A percentile compares a stretch with the other conserved stretches of the same genome.
phyloP scores from a whole-genome alignment of 2,329 filamentous ascomycete species.

The Cercospora canescens region DNA sequence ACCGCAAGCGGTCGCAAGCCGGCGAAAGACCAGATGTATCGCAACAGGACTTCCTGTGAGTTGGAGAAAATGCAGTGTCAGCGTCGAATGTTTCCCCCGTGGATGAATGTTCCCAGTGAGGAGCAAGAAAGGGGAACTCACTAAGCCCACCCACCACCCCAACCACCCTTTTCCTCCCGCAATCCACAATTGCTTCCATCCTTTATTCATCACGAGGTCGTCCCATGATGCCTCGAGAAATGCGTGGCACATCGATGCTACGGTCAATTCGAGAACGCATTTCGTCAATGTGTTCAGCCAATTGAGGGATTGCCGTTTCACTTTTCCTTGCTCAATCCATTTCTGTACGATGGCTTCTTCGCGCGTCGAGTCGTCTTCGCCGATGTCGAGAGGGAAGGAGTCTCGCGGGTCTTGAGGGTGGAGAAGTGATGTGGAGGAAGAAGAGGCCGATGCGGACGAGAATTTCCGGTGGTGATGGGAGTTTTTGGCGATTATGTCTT shows the following conservation, averaged over 20 bases:
- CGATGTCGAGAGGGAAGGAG: not conserved
- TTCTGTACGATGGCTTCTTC: slow-evolving; percentile 21
- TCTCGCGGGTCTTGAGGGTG: not conserved
- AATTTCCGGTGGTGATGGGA: not conserved
- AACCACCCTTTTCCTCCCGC: not conserved
- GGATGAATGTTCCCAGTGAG: not conserved
- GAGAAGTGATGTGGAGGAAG: not conserved
- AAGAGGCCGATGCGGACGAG: not conserved
- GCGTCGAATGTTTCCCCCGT: not conserved
- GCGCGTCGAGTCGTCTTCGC: not conserved
- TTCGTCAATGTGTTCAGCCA: slow-evolving; percentile 22
- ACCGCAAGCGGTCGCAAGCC: slow-evolving; percentile 5
- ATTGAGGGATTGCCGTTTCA: slow-evolving; percentile 16
- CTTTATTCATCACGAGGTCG: not conserved
- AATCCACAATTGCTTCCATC: not conserved
- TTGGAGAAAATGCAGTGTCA: not conserved
- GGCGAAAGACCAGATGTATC: slow-evolving; percentile 1
- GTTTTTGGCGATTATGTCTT: not conserved
- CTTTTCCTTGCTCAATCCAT: slow-evolving; percentile 23
- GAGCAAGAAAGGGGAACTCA: too few relatives aligned
- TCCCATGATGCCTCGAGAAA: not conserved
- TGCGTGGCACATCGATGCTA: slow-evolving; percentile 2
- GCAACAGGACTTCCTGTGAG: slow-evolving; percentile 3
- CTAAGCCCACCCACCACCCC: not conserved
- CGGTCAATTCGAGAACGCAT: slow-evolving; percentile 15